phyloP scores from a whole-genome alignment of 352 stramenopile species.

The Globisporangium camurandrum region DNA sequence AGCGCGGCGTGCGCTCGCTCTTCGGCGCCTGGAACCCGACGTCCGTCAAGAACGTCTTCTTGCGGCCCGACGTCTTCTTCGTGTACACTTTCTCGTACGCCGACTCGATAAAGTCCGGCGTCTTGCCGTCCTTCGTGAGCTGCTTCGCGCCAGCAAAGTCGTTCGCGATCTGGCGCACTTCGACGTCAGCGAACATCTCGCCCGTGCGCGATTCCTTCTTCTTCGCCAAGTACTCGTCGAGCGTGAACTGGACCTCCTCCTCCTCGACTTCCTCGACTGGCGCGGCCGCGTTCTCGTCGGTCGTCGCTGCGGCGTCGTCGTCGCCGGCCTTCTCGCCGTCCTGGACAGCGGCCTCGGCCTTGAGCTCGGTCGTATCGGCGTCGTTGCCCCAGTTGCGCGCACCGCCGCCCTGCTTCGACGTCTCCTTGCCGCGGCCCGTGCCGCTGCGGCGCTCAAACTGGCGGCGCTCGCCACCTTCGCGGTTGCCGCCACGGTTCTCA shows the following conservation, averaged over 20 bases:
- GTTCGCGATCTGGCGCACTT: slow-evolving; percentile 83
- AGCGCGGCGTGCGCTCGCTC: slow-evolving; percentile 43
- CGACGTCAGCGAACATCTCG: slow-evolving; percentile 75
- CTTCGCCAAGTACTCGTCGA: slow-evolving; percentile 81
- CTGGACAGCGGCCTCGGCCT: slow-evolving; percentile 43
- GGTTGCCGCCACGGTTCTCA: slow-evolving; percentile 73
- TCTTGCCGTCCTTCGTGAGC: slow-evolving; percentile 85
- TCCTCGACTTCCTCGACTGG: slow-evolving; percentile 54
- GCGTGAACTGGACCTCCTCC: slow-evolving; percentile 79
- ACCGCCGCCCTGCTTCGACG: slow-evolving; percentile 92
- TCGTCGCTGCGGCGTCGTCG: slow-evolving; percentile 55
- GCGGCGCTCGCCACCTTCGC: slow-evolving; percentile 81
- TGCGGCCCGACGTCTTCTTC: slow-evolving; percentile 92
- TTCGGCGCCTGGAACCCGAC: slow-evolving; percentile 75
- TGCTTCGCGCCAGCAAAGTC: slow-evolving; percentile 79
- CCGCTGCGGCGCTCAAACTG: slow-evolving; percentile 92
- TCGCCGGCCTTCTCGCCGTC: slow-evolving; percentile 38
- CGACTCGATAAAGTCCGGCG: slow-evolving; percentile 80
- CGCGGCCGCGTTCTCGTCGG: slow-evolving; percentile 24
- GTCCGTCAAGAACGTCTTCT: slow-evolving; percentile 89
- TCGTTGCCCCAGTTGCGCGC: slow-evolving; percentile 96
- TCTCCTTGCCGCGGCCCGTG: slow-evolving; percentile 94
- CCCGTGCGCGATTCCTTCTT: slow-evolving; percentile 61
- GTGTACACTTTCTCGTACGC: slow-evolving; percentile 93
- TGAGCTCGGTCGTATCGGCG: slow-evolving; percentile 87